Base-by-base conservation (phyloP, 2,329 filamentous ascomycete species). In the Macroventuria anomochaeta region DNA sequence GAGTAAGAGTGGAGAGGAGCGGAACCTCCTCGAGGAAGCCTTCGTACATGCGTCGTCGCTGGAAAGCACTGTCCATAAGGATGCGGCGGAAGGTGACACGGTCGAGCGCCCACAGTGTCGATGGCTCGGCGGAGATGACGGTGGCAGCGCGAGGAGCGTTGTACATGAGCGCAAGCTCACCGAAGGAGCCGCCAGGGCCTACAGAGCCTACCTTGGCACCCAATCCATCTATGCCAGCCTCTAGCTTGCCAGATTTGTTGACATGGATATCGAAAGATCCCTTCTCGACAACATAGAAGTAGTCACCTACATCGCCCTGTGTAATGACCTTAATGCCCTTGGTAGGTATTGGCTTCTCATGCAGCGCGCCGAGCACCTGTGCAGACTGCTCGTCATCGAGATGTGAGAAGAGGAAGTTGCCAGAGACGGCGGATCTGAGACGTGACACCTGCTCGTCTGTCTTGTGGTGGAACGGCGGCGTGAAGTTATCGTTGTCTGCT, bases 101-200 rank as follows among this genome's bases (percentile, higher is more conserved):
- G 73, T 99, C 95, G 43, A 99, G 82, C 17, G 92, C 92, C 95
- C 95, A 99, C 8, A 99, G 83, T 3, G 89, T 93, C 69, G 89
- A 93, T 3, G 88, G 74, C 67, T 96, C 90, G 11, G 88, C 87
- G 25, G 91, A 96, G 57, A 96, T 85, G 55, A 99, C 91, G 0
- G 95, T 97, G 3, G 95, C 95, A 34, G 95, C 95, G 70, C 95
- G 91, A 21, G 95, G 95, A 18, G 95, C 92, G 70, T 97, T 97
- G 80, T 99, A 97, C 95, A 99, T 97, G 68, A 99, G 82, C 11
- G 95, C 95, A 51, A 99, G 83, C 79, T 99, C 95, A 66, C 95
- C 95, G 75, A 99, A 99, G 3, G 92, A 96, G 57, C 93, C 93
- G 42, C 95, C 95, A 3, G 92, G 85, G 37, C 90, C 88, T 53